phyloP scores from a whole-genome alignment of 75 land plant genomes.

The Chamaecyparis obtusa region DNA sequence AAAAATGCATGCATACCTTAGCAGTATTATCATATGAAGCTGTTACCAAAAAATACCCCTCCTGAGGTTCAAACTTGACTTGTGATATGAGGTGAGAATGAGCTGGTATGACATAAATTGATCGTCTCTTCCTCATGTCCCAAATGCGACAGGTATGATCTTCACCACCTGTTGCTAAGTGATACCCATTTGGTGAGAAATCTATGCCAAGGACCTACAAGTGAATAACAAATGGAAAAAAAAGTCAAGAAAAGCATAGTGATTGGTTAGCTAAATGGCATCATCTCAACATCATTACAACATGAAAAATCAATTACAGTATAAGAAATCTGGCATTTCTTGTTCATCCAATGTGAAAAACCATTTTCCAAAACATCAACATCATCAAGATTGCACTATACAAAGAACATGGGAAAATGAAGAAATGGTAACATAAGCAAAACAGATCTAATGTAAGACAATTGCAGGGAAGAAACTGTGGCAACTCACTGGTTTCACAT shows the following conservation, averaged over 20 bases:
- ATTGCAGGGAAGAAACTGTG: background rate
- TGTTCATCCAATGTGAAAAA: background rate
- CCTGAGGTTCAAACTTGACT: constrained; percentile 95
- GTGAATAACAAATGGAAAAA: background rate
- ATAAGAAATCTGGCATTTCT: background rate
- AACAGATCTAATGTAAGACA: background rate
- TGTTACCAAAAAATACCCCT: constrained; percentile 86
- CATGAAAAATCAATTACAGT: background rate
- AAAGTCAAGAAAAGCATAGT: background rate
- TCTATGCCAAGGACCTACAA: constrained; percentile 74
- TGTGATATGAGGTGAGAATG: constrained; percentile 89
- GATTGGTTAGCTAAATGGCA: background rate
- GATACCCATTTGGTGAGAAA: constrained; percentile 96
- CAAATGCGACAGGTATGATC: constrained; percentile 97
- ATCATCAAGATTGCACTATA: background rate
- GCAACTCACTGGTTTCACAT: constrained; percentile 88
- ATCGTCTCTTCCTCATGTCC: constrained; percentile 84
- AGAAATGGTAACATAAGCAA: constrained; percentile 3
- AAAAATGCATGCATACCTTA: constrained; percentile 46
- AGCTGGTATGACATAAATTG: constrained; percentile 86
- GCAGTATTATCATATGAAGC: constrained; percentile 91
- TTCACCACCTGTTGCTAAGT: constrained; percentile 92
- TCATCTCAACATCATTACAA: background rate
- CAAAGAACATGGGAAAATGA: background rate
- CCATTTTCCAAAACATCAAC: background rate